These are phyloP conservation scores for Euphrasia confusa DNA, from an alignment of 257 asterid species.

Conservation along the genomic window DNA sequence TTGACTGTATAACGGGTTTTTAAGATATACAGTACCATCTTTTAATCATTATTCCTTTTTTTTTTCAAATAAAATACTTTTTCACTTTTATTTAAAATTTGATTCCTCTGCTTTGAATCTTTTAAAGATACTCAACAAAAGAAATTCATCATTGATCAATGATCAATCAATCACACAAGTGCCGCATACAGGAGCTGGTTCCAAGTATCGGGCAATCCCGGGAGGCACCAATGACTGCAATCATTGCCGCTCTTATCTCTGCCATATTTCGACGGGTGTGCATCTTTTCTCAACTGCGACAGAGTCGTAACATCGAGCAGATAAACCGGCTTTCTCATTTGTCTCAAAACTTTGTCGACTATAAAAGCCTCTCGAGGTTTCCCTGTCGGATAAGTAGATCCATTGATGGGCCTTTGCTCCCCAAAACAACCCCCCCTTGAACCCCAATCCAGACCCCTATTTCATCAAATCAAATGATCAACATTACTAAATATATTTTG, in stretches of 20 bases:
- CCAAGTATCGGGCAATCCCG: conserved; percentile 76
- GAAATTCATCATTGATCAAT: background rate
- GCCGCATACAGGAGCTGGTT: conserved; percentile 57
- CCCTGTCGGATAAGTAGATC: conserved; percentile 31
- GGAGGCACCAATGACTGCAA: conserved; percentile 64
- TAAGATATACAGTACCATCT: too few species aligned
- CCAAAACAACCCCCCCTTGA: conserved; percentile 23
- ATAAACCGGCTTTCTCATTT: conserved; percentile 34
- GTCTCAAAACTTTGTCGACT: conserved; percentile 32
- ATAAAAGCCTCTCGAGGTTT: conserved; percentile 26
- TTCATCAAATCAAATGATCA: background rate
- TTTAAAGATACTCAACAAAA: too few species aligned
- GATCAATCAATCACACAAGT: background rate
- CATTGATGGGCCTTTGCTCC: conserved; percentile 29
- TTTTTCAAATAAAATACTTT: too few species aligned
- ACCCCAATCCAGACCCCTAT: conserved; percentile 30
- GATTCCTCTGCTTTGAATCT: too few species aligned
- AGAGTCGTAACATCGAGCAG: conserved; percentile 51
- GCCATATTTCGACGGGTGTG: conserved; percentile 54
- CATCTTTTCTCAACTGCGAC: conserved; percentile 50
- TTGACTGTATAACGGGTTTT: too few species aligned
- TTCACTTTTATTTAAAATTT: too few species aligned
- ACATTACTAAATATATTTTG: too few species aligned
- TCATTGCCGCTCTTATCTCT: conserved; percentile 33
- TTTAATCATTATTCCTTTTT: too few species aligned